These are phyloP conservation scores for Lepidium didymum DNA, from an alignment of 345 rosid species.

Conservation along the genomic window DNA sequence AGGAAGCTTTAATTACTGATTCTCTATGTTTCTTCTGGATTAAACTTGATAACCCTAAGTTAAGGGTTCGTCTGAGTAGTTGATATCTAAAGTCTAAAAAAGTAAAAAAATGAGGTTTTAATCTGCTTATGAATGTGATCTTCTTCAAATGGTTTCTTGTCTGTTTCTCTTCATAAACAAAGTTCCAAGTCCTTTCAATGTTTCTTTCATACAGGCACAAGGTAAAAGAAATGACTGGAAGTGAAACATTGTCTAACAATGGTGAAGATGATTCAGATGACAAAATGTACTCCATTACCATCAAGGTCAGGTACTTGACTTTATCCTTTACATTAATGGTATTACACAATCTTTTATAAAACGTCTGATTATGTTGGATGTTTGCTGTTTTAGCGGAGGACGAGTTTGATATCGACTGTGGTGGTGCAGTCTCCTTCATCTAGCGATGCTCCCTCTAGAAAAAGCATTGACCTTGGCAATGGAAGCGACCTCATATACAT, in stretches of 20 bases:
- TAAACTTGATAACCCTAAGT: neutral
- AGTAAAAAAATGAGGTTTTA: neutral
- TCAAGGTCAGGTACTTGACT: slow-evolving; percentile 36
- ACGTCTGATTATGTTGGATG: neutral
- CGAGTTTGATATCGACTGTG: slow-evolving; percentile 31
- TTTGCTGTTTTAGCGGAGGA: slow-evolving; percentile 13
- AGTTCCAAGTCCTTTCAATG: neutral
- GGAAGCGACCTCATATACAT: slow-evolving; percentile 59
- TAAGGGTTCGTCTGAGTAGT: neutral
- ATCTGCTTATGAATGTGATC: neutral
- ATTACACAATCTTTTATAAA: no score
- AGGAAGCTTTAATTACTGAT: no score
- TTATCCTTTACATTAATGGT: neutral
- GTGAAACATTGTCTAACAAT: slow-evolving; percentile 46
- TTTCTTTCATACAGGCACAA: slow-evolving; percentile 43
- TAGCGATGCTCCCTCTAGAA: slow-evolving; percentile 8
- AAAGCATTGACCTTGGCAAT: slow-evolving; percentile 49
- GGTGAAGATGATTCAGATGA: slow-evolving; percentile 28
- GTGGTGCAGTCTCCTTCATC: neutral
- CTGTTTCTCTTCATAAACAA: neutral
- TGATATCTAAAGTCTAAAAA: neutral
- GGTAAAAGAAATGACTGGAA: slow-evolving; percentile 60
- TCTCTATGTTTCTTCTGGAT: neutral
- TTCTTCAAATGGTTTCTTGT: neutral
- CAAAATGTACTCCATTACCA: slow-evolving; percentile 31